Base-by-base conservation (phyloP, 257 asterid genomes). In the Nicotiana sylvestris region DNA sequence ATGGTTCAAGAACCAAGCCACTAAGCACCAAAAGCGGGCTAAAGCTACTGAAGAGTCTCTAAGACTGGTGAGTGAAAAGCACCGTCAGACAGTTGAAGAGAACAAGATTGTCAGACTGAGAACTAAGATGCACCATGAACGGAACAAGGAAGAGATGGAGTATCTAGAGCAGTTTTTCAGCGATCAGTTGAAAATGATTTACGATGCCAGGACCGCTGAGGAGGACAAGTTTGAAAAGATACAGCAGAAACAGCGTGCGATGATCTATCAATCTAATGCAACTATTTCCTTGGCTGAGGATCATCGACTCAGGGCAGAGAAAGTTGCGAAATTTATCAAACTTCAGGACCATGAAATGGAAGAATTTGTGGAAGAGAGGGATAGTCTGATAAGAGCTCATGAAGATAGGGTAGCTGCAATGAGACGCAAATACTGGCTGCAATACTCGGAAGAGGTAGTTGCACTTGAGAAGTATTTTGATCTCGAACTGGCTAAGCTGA, bases 101-200 rank as follows among this genome's bases (percentile, higher is more conserved):
- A 91, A 81, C 66, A 88, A 80, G 21, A 82, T 85, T 1, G 88
- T 94, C n/a, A 88, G 84, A 66, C 82, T 82, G 57, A 89, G 85
- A 81, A 91, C 91, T 0, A 87, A 89, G 82, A 88, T 64, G 56
- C 95, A 90, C 27, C 93, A 91, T 43, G 92, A 92, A 57, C 91
- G 88, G 55, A 89, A 86, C 79, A 87, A 88, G 85, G 95, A 90
- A 58, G 97, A 91, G 95, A 92, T 93, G 96, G 94, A 95, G n/a
- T 86, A 32, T 58, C 97, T 89, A 81, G 97, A 92, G 76, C 55
- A 85, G 29, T 90, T 89, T 39, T 89, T 87, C 82, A 86, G 76
- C 61, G 95, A 91, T 0, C 89, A 87, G 65, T 83, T 91, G 53
- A 82, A 87, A 33, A 69, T 82, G 13, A 81, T 91, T 9, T 85